Conservation (phyloP, 1,284 basidiomycete species). For the Leccinum olivaceoglutinosum region DNA sequence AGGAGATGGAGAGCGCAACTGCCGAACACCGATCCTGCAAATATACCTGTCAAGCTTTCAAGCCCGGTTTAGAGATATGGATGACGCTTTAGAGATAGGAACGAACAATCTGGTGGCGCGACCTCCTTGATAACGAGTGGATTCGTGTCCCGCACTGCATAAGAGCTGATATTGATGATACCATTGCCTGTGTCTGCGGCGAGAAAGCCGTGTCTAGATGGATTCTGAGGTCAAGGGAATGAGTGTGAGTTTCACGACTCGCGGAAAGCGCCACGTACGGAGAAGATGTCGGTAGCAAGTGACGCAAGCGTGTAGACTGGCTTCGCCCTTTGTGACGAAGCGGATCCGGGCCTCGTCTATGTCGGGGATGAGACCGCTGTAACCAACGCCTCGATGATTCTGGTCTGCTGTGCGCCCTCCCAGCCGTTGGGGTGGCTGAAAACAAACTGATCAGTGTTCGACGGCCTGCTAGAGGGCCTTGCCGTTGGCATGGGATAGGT, state of each 20-base stretch:
- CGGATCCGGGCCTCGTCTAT: slow-evolving; percentile 65
- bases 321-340: slow-evolving; percentile 78
- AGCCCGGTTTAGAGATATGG: slow-evolving; percentile 6
- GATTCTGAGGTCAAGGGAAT: slow-evolving; percentile 30
- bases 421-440: slow-evolving; percentile 77
- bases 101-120: slow-evolving; percentile 70
- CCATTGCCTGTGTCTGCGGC: slow-evolving; percentile 58
- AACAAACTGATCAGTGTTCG: slow-evolving; percentile 58
- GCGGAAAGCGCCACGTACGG: slow-evolving; percentile 37
- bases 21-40: slow-evolving; percentile 76
- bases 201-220: slow-evolving; percentile 26
- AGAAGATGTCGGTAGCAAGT: slow-evolving; percentile 66
- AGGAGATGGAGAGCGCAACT: slow-evolving; percentile 28
- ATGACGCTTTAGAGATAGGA: neutral
- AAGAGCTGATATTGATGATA: slow-evolving; percentile 73
- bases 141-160: slow-evolving; percentile 58
- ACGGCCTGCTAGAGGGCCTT: slow-evolving; percentile 58
- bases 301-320: slow-evolving; percentile 73
- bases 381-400: slow-evolving; percentile 65
- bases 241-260: neutral
- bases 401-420: slow-evolving; percentile 75
- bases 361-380: slow-evolving; percentile 63
- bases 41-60: slow-evolving; percentile 45
- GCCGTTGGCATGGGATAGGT: slow-evolving; percentile 71
- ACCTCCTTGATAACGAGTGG: slow-evolving; percentile 76